A percentile compares a stretch with the other conserved stretches of the same genome.
These are phyloP conservation scores for Uromyces viciae-fabae DNA, from an alignment of 1,284 basidiomycete genomes.

Conservation along the genomic window DNA sequence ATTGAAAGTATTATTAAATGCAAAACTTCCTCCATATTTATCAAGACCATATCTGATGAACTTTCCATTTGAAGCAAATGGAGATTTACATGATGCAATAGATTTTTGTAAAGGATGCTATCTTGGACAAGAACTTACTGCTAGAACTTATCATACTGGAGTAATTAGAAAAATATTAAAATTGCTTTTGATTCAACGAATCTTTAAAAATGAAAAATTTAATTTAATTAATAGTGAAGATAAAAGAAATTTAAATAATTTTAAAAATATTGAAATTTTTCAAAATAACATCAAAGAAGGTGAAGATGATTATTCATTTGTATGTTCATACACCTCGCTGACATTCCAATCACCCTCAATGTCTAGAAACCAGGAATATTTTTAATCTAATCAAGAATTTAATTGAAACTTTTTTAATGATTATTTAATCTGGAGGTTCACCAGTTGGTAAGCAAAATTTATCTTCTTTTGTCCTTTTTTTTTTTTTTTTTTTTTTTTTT, in stretches of 20 bases:
- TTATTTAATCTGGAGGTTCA: slow-evolving; percentile 49
- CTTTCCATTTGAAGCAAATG: slow-evolving; percentile 42
- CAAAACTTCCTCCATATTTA: slow-evolving; percentile 8
- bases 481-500: not conserved
- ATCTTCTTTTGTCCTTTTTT: not conserved
- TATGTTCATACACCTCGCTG: no score
- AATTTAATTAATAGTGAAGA: no score
- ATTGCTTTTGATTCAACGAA: no score
- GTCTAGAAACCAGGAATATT: slow-evolving; percentile 53
- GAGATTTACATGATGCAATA: slow-evolving; percentile 60
- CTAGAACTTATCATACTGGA: slow-evolving; percentile 92
- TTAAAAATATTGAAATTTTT: no score
- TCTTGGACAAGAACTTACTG: slow-evolving; percentile 94
- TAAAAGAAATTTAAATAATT: no score
- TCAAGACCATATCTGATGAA: slow-evolving; percentile 26
- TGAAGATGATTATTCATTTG: no score
- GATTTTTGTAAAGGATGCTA: slow-evolving; percentile 98
- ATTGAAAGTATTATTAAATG: slow-evolving; percentile 30
- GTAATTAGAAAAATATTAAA: slow-evolving; percentile 84
- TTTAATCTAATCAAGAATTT: slow-evolving; percentile 54
- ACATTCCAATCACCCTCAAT: slow-evolving; percentile 53
- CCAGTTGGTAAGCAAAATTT: slow-evolving; percentile 32
- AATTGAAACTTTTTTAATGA: slow-evolving; percentile 52
- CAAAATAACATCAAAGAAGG: no score
- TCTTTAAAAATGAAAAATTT: no score